These are phyloP conservation scores for Puccinia hordei DNA, from an alignment of 1,284 basidiomycete genomes.

Conservation along the genomic window DNA sequence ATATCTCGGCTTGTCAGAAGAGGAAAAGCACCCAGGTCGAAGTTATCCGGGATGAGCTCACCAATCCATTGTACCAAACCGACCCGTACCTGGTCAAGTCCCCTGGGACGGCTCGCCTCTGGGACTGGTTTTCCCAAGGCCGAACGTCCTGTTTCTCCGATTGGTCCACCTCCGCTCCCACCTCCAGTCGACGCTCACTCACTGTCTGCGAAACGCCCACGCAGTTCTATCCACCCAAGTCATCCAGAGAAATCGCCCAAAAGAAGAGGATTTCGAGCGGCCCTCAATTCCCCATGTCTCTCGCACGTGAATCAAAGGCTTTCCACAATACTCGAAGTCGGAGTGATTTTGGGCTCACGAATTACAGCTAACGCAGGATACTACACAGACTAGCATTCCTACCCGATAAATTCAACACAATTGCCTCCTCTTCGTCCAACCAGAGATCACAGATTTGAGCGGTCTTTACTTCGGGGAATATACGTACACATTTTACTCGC, in stretches of 20 bases:
- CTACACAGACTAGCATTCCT: not conserved
- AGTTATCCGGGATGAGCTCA: conserved; percentile 7
- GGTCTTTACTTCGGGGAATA: too few species aligned
- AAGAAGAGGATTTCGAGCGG: conserved; percentile 3
- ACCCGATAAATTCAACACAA: not conserved
- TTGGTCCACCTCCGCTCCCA: conserved; percentile 35
- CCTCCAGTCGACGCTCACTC: conserved; percentile 2
- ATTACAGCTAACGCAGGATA: not conserved
- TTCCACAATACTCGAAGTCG: not conserved
- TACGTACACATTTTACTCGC: too few species aligned
- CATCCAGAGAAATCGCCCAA: not conserved
- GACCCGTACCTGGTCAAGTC: not conserved
- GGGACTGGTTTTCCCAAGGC: not conserved
- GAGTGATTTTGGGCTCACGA: conserved; percentile 12
- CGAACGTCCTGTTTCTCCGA: conserved; percentile 28
- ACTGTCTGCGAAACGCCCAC: conserved; percentile 1
- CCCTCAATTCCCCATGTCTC: not conserved
- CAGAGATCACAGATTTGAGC: too few species aligned
- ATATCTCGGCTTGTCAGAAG: conserved; percentile 30
- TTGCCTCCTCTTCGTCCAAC: not conserved
- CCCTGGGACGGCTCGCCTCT: not conserved
- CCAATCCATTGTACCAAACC: not conserved
- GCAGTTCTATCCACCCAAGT: not conserved
- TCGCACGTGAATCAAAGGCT: not conserved
- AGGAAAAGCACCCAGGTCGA: not conserved